These are phyloP conservation scores for Crassisporium funariophilum DNA, from an alignment of 768 basidiomycete genomes.

Conservation along the genomic window DNA sequence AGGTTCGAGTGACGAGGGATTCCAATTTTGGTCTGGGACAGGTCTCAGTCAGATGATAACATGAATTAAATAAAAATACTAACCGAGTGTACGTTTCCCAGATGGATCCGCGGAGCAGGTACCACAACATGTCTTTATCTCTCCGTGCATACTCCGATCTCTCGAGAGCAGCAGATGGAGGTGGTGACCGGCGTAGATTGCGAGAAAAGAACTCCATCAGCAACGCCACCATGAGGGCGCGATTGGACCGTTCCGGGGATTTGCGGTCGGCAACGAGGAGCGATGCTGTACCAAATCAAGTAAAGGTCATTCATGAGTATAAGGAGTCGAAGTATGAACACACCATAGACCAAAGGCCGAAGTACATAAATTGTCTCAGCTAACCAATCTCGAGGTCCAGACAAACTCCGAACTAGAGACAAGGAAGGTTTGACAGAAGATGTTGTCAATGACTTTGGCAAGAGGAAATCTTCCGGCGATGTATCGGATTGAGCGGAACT, in stretches of 20 bases:
- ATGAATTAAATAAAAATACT: conserved; percentile 18
- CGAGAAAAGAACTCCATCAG: conserved; percentile 75
- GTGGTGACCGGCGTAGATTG: conserved; percentile 67
- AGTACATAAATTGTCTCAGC: conserved; percentile 72
- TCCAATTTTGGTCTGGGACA: conserved; percentile 72
- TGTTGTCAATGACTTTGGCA: conserved; percentile 79
- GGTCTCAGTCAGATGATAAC: neutral
- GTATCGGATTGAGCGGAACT: conserved; percentile 53
- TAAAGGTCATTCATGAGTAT: conserved; percentile 10
- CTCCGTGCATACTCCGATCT: conserved; percentile 79
- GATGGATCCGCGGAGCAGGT: conserved; percentile 81
- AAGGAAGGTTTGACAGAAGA: conserved; percentile 72
- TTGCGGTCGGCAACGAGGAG: conserved; percentile 44
- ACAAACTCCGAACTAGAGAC: conserved; percentile 61
- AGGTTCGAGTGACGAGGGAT: conserved; percentile 55
- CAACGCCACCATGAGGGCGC: conserved; percentile 66
- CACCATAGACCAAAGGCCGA: conserved; percentile 79
- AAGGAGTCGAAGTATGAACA: conserved; percentile 15
- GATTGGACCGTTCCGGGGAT: conserved; percentile 44
- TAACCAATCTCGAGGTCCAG: conserved; percentile 72
- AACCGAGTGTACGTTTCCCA: conserved; percentile 82
- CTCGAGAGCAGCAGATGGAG: conserved; percentile 64
- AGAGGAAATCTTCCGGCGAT: conserved; percentile 76
- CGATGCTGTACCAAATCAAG: conserved; percentile 33
- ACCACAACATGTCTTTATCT: conserved; percentile 83